Percentiles rank a stretch among this genome's conserved stretches.
Conservation (phyloP, 83 land plant species). For the Larix sibirica region DNA sequence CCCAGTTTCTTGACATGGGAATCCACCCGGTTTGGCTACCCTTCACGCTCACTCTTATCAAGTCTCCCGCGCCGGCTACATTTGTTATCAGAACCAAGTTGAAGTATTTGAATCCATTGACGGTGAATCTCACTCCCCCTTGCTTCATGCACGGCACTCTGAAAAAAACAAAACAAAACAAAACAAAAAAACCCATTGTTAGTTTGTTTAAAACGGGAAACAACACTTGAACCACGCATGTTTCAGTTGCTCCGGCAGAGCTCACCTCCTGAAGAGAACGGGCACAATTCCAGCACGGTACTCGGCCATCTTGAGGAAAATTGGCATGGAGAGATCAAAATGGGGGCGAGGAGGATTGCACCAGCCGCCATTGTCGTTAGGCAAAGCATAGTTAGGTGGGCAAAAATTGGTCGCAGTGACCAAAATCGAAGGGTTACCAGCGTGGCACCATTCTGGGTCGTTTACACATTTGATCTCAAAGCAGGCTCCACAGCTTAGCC, state of each 20-base stretch:
- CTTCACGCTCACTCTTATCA: constrained; percentile 21
- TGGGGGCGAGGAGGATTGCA: constrained; percentile 40
- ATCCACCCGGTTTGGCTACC: constrained; percentile 23
- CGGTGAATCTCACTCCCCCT: constrained; percentile 30
- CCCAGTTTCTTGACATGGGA: constrained; percentile 37
- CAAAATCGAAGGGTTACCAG: constrained; percentile 12
- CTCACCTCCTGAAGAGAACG: constrained; percentile 32
- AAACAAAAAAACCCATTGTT: no score
- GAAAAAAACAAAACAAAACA: no score
- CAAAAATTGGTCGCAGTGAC: constrained; percentile 14
- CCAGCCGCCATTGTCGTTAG: constrained; percentile 19
- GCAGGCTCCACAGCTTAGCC: constrained; percentile 38
- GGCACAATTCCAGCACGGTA: constrained; percentile 41
- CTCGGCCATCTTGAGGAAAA: constrained; percentile 29
- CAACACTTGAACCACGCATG: no score
- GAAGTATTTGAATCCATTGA: constrained; percentile 34
- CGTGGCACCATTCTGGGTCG: constrained; percentile 30
- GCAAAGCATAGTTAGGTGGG: constrained; percentile 10
- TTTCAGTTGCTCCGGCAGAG: no score
- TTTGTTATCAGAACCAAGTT: constrained; percentile 25
- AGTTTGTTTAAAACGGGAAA: no score
- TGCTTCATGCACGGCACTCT: constrained; percentile 20
- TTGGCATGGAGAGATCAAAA: constrained; percentile 37
- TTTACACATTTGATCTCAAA: constrained; percentile 35
- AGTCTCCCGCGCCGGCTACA: constrained; percentile 34